These are phyloP conservation scores for Hymenoscyphus fraxineus DNA, from an alignment of 2,329 filamentous ascomycete genomes.

Conservation along the genomic window DNA sequence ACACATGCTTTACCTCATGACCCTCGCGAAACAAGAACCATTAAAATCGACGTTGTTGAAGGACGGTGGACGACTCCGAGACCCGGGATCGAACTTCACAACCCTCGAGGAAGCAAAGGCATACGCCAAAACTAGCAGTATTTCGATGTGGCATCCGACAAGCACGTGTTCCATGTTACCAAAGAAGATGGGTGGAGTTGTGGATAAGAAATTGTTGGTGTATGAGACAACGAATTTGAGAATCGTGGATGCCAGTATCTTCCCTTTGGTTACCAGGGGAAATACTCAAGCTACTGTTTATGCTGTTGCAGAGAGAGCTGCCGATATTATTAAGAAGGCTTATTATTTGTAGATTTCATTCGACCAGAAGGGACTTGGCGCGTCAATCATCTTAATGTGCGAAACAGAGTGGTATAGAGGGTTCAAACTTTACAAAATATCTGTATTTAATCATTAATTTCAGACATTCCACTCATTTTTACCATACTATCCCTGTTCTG, in stretches of 20 bases:
- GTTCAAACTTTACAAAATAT: too few relatives aligned
- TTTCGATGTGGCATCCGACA: conserved; percentile 34
- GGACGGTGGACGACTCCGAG: neutral
- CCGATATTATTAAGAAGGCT: neutral
- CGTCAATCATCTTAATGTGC: too few relatives aligned
- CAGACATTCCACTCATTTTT: too few relatives aligned
- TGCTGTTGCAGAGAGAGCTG: conserved; percentile 5
- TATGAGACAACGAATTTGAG: conserved; percentile 17
- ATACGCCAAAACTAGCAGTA: neutral
- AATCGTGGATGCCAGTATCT: conserved; percentile 9
- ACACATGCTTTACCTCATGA: neutral
- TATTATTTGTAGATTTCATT: neutral
- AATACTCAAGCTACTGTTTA: neutral
- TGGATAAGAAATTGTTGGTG: conserved; percentile 13
- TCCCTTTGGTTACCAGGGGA: neutral
- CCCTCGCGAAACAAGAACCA: neutral
- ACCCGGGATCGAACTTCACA: neutral
- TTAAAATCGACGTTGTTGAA: neutral
- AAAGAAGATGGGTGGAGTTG: conserved; percentile 16
- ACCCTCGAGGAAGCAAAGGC: neutral
- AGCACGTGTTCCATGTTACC: conserved; percentile 24
- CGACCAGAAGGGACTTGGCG: too few relatives aligned
- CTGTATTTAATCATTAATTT: too few relatives aligned
- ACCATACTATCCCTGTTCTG: too few relatives aligned
- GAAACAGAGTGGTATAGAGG: too few relatives aligned